Conservation (phyloP, 2,329 filamentous ascomycete genomes). For the Acarospora socialis region DNA sequence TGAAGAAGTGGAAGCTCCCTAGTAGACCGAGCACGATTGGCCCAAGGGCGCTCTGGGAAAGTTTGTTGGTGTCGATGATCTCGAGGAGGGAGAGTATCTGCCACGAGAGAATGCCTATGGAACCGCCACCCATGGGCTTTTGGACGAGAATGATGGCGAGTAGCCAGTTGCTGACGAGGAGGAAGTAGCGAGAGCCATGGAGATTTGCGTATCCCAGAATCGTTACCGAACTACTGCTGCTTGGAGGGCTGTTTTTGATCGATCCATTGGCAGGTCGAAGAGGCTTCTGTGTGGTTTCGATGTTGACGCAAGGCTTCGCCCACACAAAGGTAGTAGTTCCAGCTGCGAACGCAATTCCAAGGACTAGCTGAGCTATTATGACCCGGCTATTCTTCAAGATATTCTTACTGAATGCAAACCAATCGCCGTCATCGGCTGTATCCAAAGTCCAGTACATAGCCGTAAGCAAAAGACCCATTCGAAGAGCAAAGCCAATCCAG, state of each 20-base stretch:
- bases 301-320: conserved; percentile 69
- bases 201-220: conserved; percentile 86
- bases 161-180: conserved; percentile 67
- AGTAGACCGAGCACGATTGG: conserved; percentile 76
- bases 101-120: conserved; percentile 69
- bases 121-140: conserved; percentile 86
- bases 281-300: conserved; percentile 41
- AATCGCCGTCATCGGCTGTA: conserved; percentile 71
- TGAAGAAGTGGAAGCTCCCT: conserved; percentile 91
- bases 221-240: conserved; percentile 41
- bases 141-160: conserved; percentile 66
- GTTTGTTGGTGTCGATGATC: conserved; percentile 46
- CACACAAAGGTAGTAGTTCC: conserved; percentile 76
- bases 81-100: conserved; percentile 68
- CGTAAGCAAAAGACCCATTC: conserved; percentile 57
- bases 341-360: conserved; percentile 68
- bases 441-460: conserved; percentile 82
- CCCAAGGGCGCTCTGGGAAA: conserved; percentile 58
- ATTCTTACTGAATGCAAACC: conserved; percentile 51
- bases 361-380: conserved; percentile 62
- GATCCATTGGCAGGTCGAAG: conserved; percentile 27
- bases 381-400: conserved; percentile 61
- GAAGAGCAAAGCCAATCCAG: conserved; percentile 73
- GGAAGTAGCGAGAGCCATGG: conserved; percentile 79
- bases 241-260: conserved; percentile 27